Evolutionary conservation across 2,329 filamentous ascomycete species (phyloP), one percentile per base, ranked within the genome.

Genomic region (Trichoderma breve): DNA sequence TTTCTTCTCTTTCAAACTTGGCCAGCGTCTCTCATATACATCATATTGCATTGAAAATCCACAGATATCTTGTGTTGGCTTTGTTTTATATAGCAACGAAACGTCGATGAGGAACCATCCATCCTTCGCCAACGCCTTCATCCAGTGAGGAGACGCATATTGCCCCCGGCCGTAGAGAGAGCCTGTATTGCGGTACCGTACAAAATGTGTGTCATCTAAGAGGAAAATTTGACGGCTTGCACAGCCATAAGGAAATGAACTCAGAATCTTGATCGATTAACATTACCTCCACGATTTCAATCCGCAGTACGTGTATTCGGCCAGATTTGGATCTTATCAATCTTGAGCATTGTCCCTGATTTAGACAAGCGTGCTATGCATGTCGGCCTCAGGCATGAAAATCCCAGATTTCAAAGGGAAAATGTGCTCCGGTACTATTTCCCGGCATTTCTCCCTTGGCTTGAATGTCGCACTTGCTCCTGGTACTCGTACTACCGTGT

Each of bases 321-420:
- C 32, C 34, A 63, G 60, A 65, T 43, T 39, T 21, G 18, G 39
- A 70, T 62, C 66, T 70, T 62, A 70, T 70, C 57, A 36, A 70
- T 70, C 57, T 69, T 1, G 4, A 5, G 3, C 12, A 18, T 4
- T 34, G 24, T 53, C 26, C 57, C 39, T n/a, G 5, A 53, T 70
- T 28, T 32, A 2, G 57, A 28, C 67, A 61, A 70, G 67, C 11
- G 55, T 28, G 15, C 2, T 12, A 28, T 53, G 57, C 57, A 53
- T 12, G 0, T 53, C n/a, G 26, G 67, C 67, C 66, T 61, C 55
- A 36, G 36, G 57, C 57, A 53, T 34, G 72, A 14, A 57, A 28
- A 12, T 8, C 3, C 6, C 18, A 51, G 36, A 34, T 43, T 67
- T 11, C 47, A 30, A 73, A 36, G 34, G 58, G 60, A 26, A 18